Evolutionary conservation across 352 stramenopile species (phyloP).

Genomic region (Pythium folliculosum): DNA sequence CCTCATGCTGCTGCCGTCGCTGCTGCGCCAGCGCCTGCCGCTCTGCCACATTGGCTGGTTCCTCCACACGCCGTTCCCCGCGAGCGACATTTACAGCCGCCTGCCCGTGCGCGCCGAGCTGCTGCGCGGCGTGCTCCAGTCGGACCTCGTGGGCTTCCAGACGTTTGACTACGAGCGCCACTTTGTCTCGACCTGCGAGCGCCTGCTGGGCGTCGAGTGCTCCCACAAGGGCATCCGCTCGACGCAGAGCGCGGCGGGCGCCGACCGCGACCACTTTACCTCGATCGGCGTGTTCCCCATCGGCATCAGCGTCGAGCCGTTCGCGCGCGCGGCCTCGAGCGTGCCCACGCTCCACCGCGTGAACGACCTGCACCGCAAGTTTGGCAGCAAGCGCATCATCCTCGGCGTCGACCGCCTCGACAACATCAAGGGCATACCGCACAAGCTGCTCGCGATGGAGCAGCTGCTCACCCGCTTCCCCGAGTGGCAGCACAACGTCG

Average conservation of each 20-base stretch:
- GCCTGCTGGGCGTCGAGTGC: slow-evolving; percentile 68
- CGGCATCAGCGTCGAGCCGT: slow-evolving; percentile 84
- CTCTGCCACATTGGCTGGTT: slow-evolving; percentile 86
- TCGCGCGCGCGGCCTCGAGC: slow-evolving; percentile 58
- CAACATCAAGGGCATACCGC: slow-evolving; percentile 89
- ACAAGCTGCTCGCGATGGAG: slow-evolving; percentile 87
- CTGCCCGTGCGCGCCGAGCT: slow-evolving; percentile 79
- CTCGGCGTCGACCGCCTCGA: slow-evolving; percentile 86
- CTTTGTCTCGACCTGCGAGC: slow-evolving; percentile 77
- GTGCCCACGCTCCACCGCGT: slow-evolving; percentile 61
- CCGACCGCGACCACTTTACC: slow-evolving; percentile 64
- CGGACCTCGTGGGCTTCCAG: slow-evolving; percentile 83
- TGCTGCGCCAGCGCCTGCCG: slow-evolving; percentile 73
- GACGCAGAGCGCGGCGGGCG: slow-evolving; percentile 14
- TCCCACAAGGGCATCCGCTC: slow-evolving; percentile 78
- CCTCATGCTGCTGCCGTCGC: slow-evolving; percentile 82
- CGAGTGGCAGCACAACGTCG: slow-evolving; percentile 90
- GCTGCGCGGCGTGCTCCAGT: slow-evolving; percentile 60
- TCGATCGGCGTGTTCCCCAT: slow-evolving; percentile 83
- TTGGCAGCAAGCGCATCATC: slow-evolving; percentile 72
- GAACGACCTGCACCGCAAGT: slow-evolving; percentile 58
- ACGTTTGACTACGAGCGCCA: slow-evolving; percentile 88
- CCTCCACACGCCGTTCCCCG: slow-evolving; percentile 88
- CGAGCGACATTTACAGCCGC: slow-evolving; percentile 86
- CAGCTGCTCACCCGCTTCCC: slow-evolving; percentile 80